A percentile compares a stretch with the other conserved stretches of the same genome.
Evolutionary conservation across 768 basidiomycete species (phyloP).

Genomic region (Tricholoma sp.): DNA sequence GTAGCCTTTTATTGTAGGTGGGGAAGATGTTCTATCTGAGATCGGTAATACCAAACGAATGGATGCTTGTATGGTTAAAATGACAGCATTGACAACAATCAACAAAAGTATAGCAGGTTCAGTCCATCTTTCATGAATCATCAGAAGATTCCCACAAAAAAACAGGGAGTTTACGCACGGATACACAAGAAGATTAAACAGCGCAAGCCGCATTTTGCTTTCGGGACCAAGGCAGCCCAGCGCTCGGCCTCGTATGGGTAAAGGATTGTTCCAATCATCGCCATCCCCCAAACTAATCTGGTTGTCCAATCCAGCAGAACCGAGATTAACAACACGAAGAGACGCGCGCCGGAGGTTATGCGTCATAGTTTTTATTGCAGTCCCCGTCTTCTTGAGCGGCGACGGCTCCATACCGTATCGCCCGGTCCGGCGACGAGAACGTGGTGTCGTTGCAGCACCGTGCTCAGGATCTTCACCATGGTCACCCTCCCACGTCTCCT

Average conservation of each 20-base stretch:
- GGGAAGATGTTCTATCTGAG: conserved; percentile 33
- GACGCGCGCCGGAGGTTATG: conserved; percentile 59
- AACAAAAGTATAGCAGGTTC: conserved; percentile 80
- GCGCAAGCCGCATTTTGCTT: conserved; percentile 54
- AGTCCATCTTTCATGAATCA: conserved; percentile 54
- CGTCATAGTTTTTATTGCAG: conserved; percentile 53
- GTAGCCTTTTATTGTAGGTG: conserved; percentile 54
- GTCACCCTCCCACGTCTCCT: conserved; percentile 17
- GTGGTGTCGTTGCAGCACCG: conserved; percentile 34
- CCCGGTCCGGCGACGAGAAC: conserved; percentile 35
- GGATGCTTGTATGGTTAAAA: conserved; percentile 78
- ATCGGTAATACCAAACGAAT: conserved; percentile 50
- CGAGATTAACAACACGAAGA: conserved; percentile 78
- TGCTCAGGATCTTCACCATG: conserved; percentile 45
- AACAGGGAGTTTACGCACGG: conserved; percentile 45
- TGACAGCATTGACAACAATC: conserved; percentile 78
- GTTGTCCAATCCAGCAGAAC: conserved; percentile 52
- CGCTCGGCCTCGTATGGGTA: conserved; percentile 71
- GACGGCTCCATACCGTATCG: conserved; percentile 53
- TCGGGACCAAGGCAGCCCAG: conserved; percentile 71
- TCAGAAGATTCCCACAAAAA: neutral
- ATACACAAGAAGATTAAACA: conserved; percentile 67
- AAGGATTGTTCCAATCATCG: conserved; percentile 37
- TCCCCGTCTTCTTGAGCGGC: conserved; percentile 56
- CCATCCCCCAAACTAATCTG: conserved; percentile 53